Evolutionary conservation across 768 basidiomycete species (phyloP), one percentile per base, ranked within the genome.

Genomic region (Termitomyces sp.): DNA sequence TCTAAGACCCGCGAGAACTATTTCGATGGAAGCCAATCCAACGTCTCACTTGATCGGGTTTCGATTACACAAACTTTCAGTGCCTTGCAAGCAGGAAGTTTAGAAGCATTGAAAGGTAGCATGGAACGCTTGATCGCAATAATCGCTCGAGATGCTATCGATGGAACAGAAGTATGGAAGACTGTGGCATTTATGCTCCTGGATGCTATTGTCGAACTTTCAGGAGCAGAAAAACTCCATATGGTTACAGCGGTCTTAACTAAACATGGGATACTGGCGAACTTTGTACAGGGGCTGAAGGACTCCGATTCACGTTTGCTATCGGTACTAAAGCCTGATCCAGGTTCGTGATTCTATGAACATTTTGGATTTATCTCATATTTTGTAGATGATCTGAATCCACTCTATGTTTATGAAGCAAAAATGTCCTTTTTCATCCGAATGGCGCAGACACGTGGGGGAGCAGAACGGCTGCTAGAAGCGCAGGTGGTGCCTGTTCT

Each of bases 91-190:
- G 67, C 72, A 5, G 85, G 87, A 4, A 89, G 87, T 61, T 69
- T 94, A 11, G 72, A 81, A 0, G 76, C 89, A 57, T 74, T 98
- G 69, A 88, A 87, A 65, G 73, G 79, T 6, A 78, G 77, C 37
- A 78, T 88, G 65, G 95, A 96, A 55, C 80, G 88, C 6, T 73
- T 98, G 20, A 78, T 94, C 0, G 73, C 84, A 0, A 79, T 85
- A 39, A 77, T 96, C 41, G 85, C 91, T 22, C 81, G 93, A n/a
- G 96, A 98, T 67, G 95, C 94, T 1, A 90, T 93, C 55, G 95
- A 97, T 63, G 95, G 95, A 7, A 87, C 91, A 18, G 95, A 98
- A 71, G 92, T 98, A 2, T 98, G 96, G 96, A 93, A 93, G 73
- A 95, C 95, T 3, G 85, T 98, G 16, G 92, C 95, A 9, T 98